Conservation (phyloP, 139 green algal species). For the Trebouxia sp. region DNA sequence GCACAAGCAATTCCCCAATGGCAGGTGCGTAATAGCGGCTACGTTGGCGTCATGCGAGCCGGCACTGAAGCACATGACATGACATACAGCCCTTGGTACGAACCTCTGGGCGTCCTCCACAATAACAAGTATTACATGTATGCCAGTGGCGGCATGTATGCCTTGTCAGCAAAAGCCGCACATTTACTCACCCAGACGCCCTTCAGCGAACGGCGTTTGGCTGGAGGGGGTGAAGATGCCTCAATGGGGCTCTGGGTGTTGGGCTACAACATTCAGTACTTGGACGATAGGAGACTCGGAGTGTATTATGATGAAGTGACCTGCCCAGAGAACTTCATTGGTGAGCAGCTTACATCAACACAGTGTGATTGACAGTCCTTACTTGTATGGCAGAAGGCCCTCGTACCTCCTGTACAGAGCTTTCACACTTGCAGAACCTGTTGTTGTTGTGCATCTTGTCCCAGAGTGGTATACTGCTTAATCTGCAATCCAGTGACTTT, state of each 20-base stretch:
- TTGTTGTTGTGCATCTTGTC: too few relatives aligned
- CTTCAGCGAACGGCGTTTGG: not conserved
- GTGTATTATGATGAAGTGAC: not conserved
- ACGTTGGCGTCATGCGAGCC: not conserved
- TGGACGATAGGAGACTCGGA: not conserved
- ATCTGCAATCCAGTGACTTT: too few relatives aligned
- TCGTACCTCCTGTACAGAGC: too few relatives aligned
- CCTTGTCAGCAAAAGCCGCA: not conserved
- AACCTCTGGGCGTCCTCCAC: not conserved
- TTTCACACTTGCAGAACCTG: too few relatives aligned
- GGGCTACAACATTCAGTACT: not conserved
- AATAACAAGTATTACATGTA: slow-evolving; percentile 8
- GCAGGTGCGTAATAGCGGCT: not conserved
- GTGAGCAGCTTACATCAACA: not conserved
- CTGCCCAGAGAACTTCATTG: not conserved
- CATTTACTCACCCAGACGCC: not conserved
- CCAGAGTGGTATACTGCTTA: too few relatives aligned
- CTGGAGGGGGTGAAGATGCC: not conserved
- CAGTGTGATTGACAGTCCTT: not conserved
- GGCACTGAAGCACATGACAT: not conserved
- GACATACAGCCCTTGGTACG: not conserved
- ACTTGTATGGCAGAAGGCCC: too few relatives aligned
- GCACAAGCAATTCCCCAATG: not conserved
- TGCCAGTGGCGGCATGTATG: not conserved
- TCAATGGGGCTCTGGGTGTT: not conserved